These are phyloP conservation scores for Suhomyces taliae DNA, from an alignment of 1,139 yeast species.

Conservation along the genomic window DNA sequence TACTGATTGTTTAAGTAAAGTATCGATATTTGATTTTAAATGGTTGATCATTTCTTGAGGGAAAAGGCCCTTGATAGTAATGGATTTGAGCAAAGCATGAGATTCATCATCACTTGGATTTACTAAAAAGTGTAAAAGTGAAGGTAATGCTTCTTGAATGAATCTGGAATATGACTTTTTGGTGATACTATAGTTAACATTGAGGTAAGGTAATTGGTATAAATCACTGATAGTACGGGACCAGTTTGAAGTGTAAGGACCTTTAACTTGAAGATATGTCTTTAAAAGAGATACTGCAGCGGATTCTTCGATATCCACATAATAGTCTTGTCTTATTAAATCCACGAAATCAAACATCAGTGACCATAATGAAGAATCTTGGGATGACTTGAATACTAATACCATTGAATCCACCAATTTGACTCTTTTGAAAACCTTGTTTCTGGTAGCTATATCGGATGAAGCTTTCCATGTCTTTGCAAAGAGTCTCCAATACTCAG, in stretches of 20 bases:
- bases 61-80: conserved; percentile 18
- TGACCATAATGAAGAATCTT: conserved; percentile 11
- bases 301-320: conserved; percentile 37
- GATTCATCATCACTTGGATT: not conserved
- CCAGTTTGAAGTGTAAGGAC: conserved; percentile 18
- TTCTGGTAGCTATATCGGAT: conserved; percentile 21
- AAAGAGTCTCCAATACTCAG: conserved; percentile 50
- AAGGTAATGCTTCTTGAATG: conserved; percentile 18
- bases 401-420: conserved; percentile 25
- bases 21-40: conserved; percentile 22
- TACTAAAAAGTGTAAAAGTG: conserved; percentile 11
- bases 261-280: conserved; percentile 13
- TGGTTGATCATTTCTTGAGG: conserved; percentile 17
- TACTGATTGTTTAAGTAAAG: conserved; percentile 16
- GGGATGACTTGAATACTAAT: conserved; percentile 17
- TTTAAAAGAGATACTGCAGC: conserved; percentile 21
- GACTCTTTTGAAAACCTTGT: conserved; percentile 37
- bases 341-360: conserved; percentile 18
- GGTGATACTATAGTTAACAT: conserved; percentile 26
- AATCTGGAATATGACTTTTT: conserved; percentile 34
- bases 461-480: conserved; percentile 39
- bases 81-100: conserved; percentile 1
- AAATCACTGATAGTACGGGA: conserved; percentile 22
- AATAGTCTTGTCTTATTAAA: conserved; percentile 22
- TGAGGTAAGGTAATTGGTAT: conserved; percentile 27